Conservation (phyloP, 1,284 basidiomycete species). For the Puccinia brachypodii region DNA sequence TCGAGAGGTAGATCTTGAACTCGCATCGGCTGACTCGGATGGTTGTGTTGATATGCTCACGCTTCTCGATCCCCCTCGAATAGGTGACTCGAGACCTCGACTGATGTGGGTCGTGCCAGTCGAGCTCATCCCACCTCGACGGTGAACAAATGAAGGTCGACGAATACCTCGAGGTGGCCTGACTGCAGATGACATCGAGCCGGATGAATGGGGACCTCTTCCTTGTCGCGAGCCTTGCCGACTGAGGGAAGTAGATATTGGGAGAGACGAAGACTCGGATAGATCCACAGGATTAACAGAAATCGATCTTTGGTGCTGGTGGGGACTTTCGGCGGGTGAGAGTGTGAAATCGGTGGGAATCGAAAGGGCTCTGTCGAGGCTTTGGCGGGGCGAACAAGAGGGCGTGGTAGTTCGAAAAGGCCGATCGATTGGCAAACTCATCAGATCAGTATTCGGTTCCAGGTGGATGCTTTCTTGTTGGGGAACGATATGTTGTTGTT, state of each 20-base stretch:
- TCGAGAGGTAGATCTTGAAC: slow-evolving; percentile 91
- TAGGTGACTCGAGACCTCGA: slow-evolving; percentile 42
- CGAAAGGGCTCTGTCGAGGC: slow-evolving; percentile 32
- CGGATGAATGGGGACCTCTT: slow-evolving; percentile 3
- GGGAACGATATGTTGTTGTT: background rate
- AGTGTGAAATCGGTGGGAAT: slow-evolving; percentile 33
- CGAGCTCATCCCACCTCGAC: slow-evolving; percentile 40
- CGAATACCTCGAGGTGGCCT: slow-evolving; percentile 13
- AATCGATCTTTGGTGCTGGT: slow-evolving; percentile 30
- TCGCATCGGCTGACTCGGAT: slow-evolving; percentile 68
- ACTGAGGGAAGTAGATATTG: slow-evolving; percentile 16
- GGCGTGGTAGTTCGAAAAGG: slow-evolving; percentile 41
- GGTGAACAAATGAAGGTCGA: slow-evolving; percentile 21
- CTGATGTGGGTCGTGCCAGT: slow-evolving; percentile 49
- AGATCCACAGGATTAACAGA: slow-evolving; percentile 30
- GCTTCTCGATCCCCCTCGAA: slow-evolving; percentile 49
- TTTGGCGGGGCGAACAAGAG: slow-evolving; percentile 25
- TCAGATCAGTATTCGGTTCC: slow-evolving; percentile 13
- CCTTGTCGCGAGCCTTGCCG: slow-evolving; percentile 35
- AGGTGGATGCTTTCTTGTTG: background rate
- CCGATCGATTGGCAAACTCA: slow-evolving; percentile 6
- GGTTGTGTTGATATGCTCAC: slow-evolving; percentile 62
- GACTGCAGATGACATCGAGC: background rate
- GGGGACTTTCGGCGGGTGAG: slow-evolving; percentile 6
- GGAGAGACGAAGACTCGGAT: slow-evolving; percentile 22